phyloP scores from a whole-genome alignment of 2,329 filamentous ascomycete genomes.

The Falciphora oryzae region DNA sequence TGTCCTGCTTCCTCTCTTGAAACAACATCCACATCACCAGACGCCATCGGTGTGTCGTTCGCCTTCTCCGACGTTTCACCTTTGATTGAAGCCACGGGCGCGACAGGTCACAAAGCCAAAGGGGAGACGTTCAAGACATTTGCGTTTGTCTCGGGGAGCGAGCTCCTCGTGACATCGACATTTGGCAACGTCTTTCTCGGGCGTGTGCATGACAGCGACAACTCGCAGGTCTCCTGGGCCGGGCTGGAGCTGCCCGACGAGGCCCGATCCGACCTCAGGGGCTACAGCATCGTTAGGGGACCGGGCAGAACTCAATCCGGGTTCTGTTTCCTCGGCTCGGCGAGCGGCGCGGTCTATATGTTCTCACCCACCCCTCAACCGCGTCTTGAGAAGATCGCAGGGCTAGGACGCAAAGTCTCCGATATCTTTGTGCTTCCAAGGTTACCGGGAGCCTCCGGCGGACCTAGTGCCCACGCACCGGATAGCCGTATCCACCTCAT shows the following conservation, averaged over 20 bases:
- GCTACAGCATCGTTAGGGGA: constrained; percentile 38
- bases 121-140: constrained; percentile 19
- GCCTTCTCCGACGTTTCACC: constrained; percentile 7
- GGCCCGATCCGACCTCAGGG: constrained; percentile 32
- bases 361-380: constrained; percentile 29
- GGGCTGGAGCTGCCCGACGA: constrained; percentile 32
- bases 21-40: not conserved
- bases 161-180: constrained; percentile 52
- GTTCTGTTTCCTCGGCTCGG: constrained; percentile 42
- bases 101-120: not conserved
- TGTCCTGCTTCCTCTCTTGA: not conserved
- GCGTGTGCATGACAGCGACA: not conserved
- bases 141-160: constrained; percentile 71
- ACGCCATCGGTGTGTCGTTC: constrained; percentile 1
- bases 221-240: constrained; percentile 32
- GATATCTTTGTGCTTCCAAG: constrained; percentile 40
- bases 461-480: not conserved
- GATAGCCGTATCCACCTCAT: constrained; percentile 24
- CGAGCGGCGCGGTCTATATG: constrained; percentile 41
- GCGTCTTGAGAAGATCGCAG: constrained; percentile 23
- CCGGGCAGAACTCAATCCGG: constrained; percentile 22
- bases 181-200: constrained; percentile 17
- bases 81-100: not conserved
- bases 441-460: not conserved
- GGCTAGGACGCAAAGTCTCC: constrained; percentile 42